Evolutionary conservation across 106 monocot species (phyloP).

Genomic region (Hemerocallis citrina): DNA sequence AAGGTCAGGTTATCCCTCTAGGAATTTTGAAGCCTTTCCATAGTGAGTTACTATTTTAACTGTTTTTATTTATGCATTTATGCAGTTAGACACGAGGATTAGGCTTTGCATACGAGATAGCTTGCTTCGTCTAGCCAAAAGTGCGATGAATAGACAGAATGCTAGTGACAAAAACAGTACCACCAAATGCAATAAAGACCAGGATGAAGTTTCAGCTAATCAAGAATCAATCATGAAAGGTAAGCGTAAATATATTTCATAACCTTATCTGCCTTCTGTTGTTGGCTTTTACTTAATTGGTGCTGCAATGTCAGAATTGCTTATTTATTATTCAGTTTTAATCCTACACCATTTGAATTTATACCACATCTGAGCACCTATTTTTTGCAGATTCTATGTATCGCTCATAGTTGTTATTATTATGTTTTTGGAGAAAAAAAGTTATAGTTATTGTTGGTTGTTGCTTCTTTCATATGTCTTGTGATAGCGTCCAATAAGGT

Average conservation of each 20-base stretch:
- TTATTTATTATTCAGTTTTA: too few species aligned
- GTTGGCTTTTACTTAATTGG: too few species aligned
- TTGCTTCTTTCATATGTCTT: too few species aligned
- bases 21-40: background rate
- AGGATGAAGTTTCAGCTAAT: conserved; percentile 27
- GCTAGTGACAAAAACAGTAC: conserved; percentile 37
- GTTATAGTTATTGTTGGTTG: too few species aligned
- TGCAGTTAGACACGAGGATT: conserved; percentile 63
- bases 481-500: too few species aligned
- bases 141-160: conserved; percentile 55
- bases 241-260: conserved; percentile 2
- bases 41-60: background rate
- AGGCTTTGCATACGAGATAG: conserved; percentile 63
- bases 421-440: too few species aligned
- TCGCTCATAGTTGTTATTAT: too few species aligned
- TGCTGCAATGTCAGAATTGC: too few species aligned
- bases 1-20: conserved; percentile 34
- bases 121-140: conserved; percentile 59
- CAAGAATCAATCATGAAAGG: conserved; percentile 34
- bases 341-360: too few species aligned
- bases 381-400: too few species aligned
- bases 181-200: conserved; percentile 32
- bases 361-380: too few species aligned
- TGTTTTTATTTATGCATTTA: background rate
- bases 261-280: too few species aligned